Percentiles rank a stretch among this genome's conserved stretches.
phyloP scores from a whole-genome alignment of 2,329 filamentous ascomycete genomes.

The Stenocarpella maydis region DNA sequence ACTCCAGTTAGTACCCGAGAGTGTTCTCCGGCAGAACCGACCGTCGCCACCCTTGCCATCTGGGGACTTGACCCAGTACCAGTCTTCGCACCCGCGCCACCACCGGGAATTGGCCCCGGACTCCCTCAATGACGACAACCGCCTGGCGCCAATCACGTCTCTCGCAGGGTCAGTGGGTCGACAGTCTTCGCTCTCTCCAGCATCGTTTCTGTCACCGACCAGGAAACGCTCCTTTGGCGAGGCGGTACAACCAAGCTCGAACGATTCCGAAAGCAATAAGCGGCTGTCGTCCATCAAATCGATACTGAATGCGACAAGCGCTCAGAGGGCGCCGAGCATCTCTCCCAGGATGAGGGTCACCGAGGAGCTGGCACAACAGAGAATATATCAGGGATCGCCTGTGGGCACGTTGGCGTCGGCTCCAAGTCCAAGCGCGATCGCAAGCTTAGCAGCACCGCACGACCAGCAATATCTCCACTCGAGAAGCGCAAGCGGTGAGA shows the following conservation, averaged over 20 bases:
- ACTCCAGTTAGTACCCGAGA: slow-evolving; percentile 57
- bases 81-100: slow-evolving; percentile 52
- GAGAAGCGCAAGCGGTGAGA: slow-evolving; percentile 50
- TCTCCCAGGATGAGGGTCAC: slow-evolving; percentile 35
- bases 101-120: slow-evolving; percentile 49
- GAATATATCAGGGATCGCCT: slow-evolving; percentile 55
- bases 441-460: slow-evolving; percentile 40
- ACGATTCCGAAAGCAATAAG: slow-evolving; percentile 60
- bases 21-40: slow-evolving; percentile 52
- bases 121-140: slow-evolving; percentile 63
- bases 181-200: slow-evolving; percentile 67
- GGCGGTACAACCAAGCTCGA: slow-evolving; percentile 48
- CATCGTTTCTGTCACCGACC: slow-evolving; percentile 65
- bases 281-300: slow-evolving; percentile 80
- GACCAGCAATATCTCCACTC: slow-evolving; percentile 32
- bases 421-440: slow-evolving; percentile 49
- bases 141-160: slow-evolving; percentile 63
- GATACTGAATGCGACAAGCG: slow-evolving; percentile 68
- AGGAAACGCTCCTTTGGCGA: slow-evolving; percentile 76
- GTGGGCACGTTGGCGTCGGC: slow-evolving; percentile 51
- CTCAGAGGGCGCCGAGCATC: slow-evolving; percentile 37
- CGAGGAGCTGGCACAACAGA: slow-evolving; percentile 49
- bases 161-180: slow-evolving; percentile 56
- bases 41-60: slow-evolving; percentile 54
- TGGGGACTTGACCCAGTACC: slow-evolving; percentile 60